Conservation (phyloP, 2,329 filamentous ascomycete genomes). For the Akanthomyces uredinophilus region DNA sequence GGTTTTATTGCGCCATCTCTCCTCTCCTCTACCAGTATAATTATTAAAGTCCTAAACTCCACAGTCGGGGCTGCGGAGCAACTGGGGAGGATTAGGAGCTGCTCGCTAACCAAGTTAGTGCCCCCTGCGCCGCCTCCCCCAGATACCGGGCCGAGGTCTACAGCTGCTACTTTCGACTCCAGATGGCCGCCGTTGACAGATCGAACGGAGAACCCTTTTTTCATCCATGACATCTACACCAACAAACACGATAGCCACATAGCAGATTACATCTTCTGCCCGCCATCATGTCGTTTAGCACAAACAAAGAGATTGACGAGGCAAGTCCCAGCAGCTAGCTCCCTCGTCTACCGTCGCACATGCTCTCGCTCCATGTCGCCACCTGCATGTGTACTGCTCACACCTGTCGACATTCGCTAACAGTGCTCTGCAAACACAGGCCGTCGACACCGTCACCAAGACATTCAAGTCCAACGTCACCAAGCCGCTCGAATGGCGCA, state of each 20-base stretch:
- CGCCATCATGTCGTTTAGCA: slow-evolving; percentile 23
- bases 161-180: background rate
- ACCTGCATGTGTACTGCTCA: too few relatives aligned
- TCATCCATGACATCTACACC: background rate
- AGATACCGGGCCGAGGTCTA: background rate
- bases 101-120: background rate
- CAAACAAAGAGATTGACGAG: slow-evolving; percentile 8
- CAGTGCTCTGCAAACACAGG: background rate
- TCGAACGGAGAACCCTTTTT: background rate
- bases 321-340: background rate
- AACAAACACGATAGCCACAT: background rate
- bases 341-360: background rate
- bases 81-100: slow-evolving; percentile 5
- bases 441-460: slow-evolving; percentile 6
- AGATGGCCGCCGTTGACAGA: background rate
- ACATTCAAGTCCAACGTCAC: slow-evolving; percentile 23
- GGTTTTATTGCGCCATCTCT: background rate
- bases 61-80: slow-evolving; percentile 4
- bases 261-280: background rate
- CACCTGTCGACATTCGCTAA: background rate
- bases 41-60: background rate
- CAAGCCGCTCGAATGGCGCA: slow-evolving; percentile 34
- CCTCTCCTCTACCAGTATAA: too few relatives aligned
- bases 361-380: background rate
- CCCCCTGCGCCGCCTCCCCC: background rate